Conservation (phyloP, 306 rosid genomes). For the Argentina anserina region DNA sequence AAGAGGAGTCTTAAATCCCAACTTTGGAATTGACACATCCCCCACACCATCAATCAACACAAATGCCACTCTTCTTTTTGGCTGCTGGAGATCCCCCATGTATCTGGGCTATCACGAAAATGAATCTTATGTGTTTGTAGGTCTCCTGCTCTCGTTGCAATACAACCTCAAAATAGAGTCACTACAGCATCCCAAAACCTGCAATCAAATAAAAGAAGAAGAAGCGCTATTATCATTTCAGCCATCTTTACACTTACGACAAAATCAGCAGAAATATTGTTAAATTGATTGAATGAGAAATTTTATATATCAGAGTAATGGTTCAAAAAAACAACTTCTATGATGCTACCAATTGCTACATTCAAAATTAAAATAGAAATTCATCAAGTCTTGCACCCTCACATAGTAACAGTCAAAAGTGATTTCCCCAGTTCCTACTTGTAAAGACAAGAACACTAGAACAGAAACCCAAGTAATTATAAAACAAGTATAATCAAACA, state of each 20-base stretch:
- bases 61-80: slow-evolving; percentile 90
- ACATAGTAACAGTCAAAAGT: neutral
- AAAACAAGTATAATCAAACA: neutral
- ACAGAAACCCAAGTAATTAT: neutral
- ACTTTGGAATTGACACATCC: slow-evolving; percentile 81
- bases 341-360: neutral
- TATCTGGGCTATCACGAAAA: neutral
- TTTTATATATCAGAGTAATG: neutral
- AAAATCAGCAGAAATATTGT: neutral
- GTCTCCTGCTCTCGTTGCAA: neutral
- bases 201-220: slow-evolving; percentile 8
- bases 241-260: neutral
- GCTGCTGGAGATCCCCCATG: slow-evolving; percentile 50
- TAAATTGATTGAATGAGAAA: neutral
- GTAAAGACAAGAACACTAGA: neutral
- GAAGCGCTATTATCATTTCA: neutral
- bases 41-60: slow-evolving; percentile 92
- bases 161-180: slow-evolving; percentile 10
- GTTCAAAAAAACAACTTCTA: neutral
- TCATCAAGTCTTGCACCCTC: neutral
- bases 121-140: neutral
- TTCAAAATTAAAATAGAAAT: neutral
- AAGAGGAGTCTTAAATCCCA: slow-evolving; percentile 81
- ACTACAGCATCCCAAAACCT: slow-evolving; percentile 29
- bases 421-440: neutral